Percentiles rank a stretch among this genome's conserved stretches.
Conservation (phyloP, 257 asterid genomes). For the Striga asiatica region DNA sequence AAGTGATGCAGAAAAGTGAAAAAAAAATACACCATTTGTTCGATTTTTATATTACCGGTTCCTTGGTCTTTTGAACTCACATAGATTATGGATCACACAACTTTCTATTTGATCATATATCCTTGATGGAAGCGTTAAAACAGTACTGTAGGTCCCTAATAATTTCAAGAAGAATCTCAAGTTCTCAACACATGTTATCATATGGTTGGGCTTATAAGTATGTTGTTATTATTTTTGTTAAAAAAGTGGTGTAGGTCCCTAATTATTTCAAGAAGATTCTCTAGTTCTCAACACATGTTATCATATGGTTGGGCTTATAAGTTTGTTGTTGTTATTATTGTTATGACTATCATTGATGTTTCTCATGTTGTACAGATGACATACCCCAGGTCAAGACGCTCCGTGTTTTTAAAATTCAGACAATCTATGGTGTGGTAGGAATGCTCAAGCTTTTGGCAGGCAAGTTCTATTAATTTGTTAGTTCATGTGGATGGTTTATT, state of each 20-base stretch:
- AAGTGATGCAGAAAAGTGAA: background rate
- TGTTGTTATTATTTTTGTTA: background rate
- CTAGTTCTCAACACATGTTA: too few relatives aligned
- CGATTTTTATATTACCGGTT: background rate
- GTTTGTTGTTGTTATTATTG: background rate
- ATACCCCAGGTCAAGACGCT: conserved; percentile 55
- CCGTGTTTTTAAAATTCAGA: conserved; percentile 77
- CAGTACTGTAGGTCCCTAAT: too few relatives aligned
- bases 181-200: background rate
- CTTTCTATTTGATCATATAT: background rate
- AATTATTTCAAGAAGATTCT: too few relatives aligned
- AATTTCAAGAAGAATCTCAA: too few relatives aligned
- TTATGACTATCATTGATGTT: background rate
- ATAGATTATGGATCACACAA: background rate
- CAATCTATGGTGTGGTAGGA: conserved; percentile 83
- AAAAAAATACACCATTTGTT: too few relatives aligned
- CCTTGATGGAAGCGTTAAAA: too few relatives aligned
- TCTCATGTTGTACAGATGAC: conserved; percentile 38
- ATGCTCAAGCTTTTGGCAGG: conserved; percentile 84
- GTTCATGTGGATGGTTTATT: background rate
- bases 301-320: too few relatives aligned
- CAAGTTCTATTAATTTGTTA: conserved; percentile 21
- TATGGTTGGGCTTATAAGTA: background rate
- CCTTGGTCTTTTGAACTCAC: background rate
- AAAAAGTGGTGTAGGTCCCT: background rate